A percentile compares a stretch with the other conserved stretches of the same genome.
phyloP scores from a whole-genome alignment of 2,329 filamentous ascomycete species.

The Beauveria medogensis region DNA sequence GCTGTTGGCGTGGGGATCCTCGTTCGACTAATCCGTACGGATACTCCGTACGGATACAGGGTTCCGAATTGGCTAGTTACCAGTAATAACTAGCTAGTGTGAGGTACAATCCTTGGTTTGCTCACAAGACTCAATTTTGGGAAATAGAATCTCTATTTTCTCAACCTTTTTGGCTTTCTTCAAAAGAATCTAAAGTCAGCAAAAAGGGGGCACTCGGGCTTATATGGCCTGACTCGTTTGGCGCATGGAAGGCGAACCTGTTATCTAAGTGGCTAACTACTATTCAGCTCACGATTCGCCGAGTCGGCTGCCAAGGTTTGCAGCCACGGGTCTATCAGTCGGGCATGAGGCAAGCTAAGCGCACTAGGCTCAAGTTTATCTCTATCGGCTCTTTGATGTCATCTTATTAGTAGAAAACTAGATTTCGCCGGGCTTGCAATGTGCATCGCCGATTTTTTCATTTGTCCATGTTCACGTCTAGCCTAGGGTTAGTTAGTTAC shows the following conservation, averaged over 20 bases:
- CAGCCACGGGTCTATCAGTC: neutral
- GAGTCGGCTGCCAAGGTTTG: neutral
- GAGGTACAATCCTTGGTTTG: neutral
- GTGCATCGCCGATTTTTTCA: neutral
- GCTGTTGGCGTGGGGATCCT: neutral
- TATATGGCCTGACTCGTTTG: slow-evolving; percentile 4
- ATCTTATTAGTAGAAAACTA: too few relatives aligned
- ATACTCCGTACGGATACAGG: too few relatives aligned
- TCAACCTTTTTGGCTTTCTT: neutral
- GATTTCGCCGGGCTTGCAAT: neutral
- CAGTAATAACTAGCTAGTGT: neutral
- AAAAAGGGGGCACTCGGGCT: neutral
- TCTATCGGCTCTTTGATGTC: too few relatives aligned
- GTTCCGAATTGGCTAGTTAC: too few relatives aligned
- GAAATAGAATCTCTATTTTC: neutral
- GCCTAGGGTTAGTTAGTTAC: too few relatives aligned
- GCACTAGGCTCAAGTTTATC: neutral
- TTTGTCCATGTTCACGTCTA: neutral
- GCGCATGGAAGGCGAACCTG: neutral
- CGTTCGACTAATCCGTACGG: neutral
- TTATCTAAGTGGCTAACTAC: neutral
- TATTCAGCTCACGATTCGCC: slow-evolving; percentile 2
- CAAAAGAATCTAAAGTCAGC: neutral
- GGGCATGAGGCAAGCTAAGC: neutral
- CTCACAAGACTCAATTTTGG: neutral